Conservation (phyloP, 495 filamentous ascomycete species). For the Neurospora pannonica region DNA sequence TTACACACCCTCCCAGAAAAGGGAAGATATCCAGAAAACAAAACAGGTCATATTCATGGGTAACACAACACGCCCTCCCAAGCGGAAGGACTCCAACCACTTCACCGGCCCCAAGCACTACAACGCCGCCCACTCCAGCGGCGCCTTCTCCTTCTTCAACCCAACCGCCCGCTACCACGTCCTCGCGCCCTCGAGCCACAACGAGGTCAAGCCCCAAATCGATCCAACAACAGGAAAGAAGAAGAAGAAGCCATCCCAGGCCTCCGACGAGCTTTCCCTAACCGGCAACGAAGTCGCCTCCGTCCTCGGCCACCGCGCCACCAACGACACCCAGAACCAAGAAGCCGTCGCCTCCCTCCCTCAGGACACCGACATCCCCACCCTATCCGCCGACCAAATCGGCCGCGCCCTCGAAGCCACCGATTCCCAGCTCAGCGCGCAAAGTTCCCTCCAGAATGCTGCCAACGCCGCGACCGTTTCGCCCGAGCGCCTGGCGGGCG, state of each 20-base stretch:
- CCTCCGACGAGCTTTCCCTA: background rate
- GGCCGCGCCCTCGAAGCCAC: background rate
- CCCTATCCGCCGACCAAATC: background rate
- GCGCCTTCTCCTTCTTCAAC: slow-evolving; percentile 17
- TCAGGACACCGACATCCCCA: background rate
- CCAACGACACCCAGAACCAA: background rate
- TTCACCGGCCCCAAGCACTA: background rate
- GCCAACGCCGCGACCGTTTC: background rate
- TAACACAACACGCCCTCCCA: background rate
- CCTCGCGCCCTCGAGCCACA: background rate
- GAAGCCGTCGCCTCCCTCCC: background rate
- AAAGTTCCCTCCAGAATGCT: background rate
- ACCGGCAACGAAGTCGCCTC: background rate
- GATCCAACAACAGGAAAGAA: background rate
- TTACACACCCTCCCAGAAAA: background rate
- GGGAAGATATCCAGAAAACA: background rate
- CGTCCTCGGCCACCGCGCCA: background rate
- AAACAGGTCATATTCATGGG: background rate
- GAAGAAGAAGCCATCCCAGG: background rate
- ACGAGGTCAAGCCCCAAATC: background rate
- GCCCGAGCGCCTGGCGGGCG: background rate
- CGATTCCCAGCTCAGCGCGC: background rate
- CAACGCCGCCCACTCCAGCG: background rate
- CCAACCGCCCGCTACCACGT: slow-evolving; percentile 14
- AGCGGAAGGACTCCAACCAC: background rate